These are phyloP conservation scores for Boletus sp. DNA, from an alignment of 1,284 basidiomycete species.

Conservation along the genomic window DNA sequence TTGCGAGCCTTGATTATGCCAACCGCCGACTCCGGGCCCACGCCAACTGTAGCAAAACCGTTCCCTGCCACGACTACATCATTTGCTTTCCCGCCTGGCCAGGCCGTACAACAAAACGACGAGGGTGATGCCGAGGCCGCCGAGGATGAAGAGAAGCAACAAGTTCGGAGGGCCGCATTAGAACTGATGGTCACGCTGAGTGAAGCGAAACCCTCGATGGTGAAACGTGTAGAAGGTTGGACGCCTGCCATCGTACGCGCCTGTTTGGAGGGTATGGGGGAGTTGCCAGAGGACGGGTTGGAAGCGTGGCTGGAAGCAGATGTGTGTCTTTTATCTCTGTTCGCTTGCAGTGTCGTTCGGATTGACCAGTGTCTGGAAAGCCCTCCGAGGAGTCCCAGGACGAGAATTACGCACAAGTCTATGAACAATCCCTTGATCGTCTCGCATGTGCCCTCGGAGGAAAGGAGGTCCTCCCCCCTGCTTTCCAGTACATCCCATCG, in stretches of 20 bases:
- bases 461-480: conserved; percentile 63
- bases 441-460: conserved; percentile 74
- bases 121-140: conserved; percentile 41
- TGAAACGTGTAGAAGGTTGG: conserved; percentile 65
- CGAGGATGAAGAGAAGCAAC: conserved; percentile 51
- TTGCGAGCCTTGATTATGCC: conserved; percentile 63
- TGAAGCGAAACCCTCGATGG: conserved; percentile 65
- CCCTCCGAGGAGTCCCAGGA: conserved; percentile 67
- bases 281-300: conserved; percentile 60
- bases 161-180: conserved; percentile 59
- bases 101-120: conserved; percentile 21
- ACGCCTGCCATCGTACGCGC: conserved; percentile 61
- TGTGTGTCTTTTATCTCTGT: conserved; percentile 39
- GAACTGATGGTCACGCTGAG: conserved; percentile 76
- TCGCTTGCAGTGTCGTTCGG: not conserved
- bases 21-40: conserved; percentile 63
- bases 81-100: conserved; percentile 55
- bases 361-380: conserved; percentile 33
- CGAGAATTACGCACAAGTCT: conserved; percentile 67
- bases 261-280: conserved; percentile 77
- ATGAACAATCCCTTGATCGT: conserved; percentile 76
- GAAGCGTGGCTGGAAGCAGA: conserved; percentile 70
- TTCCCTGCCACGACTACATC: conserved; percentile 44
- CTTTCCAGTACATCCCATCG: conserved; percentile 74
- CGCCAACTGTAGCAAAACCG: conserved; percentile 65